Evolutionary conservation across 2,329 filamentous ascomycete species (phyloP).

Genomic region (Bertia moriformis): DNA sequence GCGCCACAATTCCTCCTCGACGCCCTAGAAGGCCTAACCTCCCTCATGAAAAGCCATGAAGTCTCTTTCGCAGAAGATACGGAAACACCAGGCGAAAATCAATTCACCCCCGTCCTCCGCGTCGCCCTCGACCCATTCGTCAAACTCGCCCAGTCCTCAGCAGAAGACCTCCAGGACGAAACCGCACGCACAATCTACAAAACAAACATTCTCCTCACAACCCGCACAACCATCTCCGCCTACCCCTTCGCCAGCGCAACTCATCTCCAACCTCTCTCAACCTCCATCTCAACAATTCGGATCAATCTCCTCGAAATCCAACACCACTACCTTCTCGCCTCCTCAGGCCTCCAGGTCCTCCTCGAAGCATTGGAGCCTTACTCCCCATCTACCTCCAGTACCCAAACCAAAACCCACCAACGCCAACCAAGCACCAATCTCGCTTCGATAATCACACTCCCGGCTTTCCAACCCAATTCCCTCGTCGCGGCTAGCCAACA

Average conservation of each 20-base stretch:
- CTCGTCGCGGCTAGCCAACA: not conserved
- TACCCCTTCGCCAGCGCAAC: not conserved
- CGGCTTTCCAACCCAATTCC: not conserved
- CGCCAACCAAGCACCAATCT: not conserved
- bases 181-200: not conserved
- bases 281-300: not conserved
- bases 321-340: not conserved
- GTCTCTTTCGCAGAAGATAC: constrained; percentile 27
- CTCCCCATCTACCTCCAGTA: not conserved
- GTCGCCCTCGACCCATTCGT: not conserved
- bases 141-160: not conserved
- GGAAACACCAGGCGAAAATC: not conserved
- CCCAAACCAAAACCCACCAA: not conserved
- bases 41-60: constrained; percentile 46
- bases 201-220: not conserved
- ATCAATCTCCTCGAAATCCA: not conserved
- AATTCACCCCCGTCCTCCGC: not conserved
- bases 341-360: not conserved
- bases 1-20: constrained; percentile 47
- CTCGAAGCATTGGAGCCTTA: not conserved
- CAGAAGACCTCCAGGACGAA: not conserved
- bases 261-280: not conserved
- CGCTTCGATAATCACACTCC: not conserved
- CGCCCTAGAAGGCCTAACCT: constrained; percentile 37
- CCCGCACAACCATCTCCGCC: not conserved